Conservation (phyloP, 768 basidiomycete genomes). For the Tephrocybe rancida region DNA sequence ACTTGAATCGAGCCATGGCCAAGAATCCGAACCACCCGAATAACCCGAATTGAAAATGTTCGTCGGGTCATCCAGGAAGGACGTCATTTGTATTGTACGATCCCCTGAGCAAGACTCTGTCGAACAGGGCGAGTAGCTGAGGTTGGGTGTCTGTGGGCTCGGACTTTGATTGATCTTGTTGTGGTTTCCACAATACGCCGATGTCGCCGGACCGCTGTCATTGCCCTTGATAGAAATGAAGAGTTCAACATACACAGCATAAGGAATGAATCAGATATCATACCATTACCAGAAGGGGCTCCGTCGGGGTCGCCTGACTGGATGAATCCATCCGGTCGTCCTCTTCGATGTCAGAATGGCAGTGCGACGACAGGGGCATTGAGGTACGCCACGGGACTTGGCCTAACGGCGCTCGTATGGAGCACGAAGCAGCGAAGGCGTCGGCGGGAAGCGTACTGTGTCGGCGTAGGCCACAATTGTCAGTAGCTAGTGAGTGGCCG, state of each 20-base stretch:
- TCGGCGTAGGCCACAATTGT: constrained; percentile 35
- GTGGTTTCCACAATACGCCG: not conserved
- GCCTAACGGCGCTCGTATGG: not conserved
- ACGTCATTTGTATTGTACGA: constrained; percentile 57
- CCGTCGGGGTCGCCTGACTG: constrained; percentile 5
- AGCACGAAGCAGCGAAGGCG: constrained; percentile 15
- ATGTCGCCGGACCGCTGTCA: constrained; percentile 1
- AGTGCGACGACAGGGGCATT: not conserved
- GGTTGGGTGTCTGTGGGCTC: constrained; percentile 57
- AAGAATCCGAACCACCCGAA: constrained; percentile 18
- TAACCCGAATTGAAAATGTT: constrained; percentile 14
- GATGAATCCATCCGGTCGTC: constrained; percentile 4
- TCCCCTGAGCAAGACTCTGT: constrained; percentile 59
- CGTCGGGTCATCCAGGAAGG: constrained; percentile 48
- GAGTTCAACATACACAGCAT: not conserved
- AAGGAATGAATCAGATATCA: not conserved
- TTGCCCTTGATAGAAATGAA: constrained; percentile 1
- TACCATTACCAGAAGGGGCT: constrained; percentile 5
- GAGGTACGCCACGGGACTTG: constrained; percentile 9
- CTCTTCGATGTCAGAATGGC: not conserved
- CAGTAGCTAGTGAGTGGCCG: not conserved
- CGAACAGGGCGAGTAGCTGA: constrained; percentile 61
- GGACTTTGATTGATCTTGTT: constrained; percentile 30
- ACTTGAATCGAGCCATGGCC: constrained; percentile 25
- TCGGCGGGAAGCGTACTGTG: constrained; percentile 44